Percentiles rank a stretch among this genome's conserved stretches.
Conservation (phyloP, 768 basidiomycete species). For the Boletus sensibilis region DNA sequence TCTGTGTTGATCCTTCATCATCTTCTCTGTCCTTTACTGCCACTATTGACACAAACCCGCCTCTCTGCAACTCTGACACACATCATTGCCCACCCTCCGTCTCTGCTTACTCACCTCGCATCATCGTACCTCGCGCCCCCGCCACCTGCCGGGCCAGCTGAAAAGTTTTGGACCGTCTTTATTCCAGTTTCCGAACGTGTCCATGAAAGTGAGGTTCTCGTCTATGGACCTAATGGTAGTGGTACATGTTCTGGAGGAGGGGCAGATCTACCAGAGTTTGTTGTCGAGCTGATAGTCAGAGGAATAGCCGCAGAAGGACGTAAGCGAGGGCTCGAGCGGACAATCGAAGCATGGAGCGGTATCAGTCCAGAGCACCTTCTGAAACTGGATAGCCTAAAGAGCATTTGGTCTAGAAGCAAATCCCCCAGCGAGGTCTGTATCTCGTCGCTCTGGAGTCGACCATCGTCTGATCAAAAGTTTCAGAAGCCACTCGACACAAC, state of each 20-base stretch:
- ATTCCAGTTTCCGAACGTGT: slow-evolving; percentile 62
- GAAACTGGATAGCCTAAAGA: slow-evolving; percentile 51
- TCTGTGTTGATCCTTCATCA: slow-evolving; percentile 64
- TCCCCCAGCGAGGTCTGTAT: slow-evolving; percentile 32
- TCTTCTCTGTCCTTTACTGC: slow-evolving; percentile 47
- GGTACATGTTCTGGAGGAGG: slow-evolving; percentile 41
- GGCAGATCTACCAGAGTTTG: slow-evolving; percentile 43
- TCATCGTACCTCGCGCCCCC: slow-evolving; percentile 70
- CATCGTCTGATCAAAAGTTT: slow-evolving; percentile 2
- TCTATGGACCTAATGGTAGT: slow-evolving; percentile 56
- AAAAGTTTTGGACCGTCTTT: slow-evolving; percentile 82
- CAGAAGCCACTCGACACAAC: slow-evolving; percentile 56
- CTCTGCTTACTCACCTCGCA: slow-evolving; percentile 66
- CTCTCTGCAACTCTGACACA: slow-evolving; percentile 68
- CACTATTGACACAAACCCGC: slow-evolving; percentile 55
- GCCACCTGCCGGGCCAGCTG: slow-evolving; percentile 55
- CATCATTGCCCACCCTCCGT: slow-evolving; percentile 66
- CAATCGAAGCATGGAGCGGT: slow-evolving; percentile 61
- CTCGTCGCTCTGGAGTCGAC: not conserved
- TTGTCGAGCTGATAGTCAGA: slow-evolving; percentile 61
- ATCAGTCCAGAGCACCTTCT: slow-evolving; percentile 45
- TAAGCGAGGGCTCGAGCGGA: slow-evolving; percentile 56
- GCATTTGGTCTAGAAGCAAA: slow-evolving; percentile 43
- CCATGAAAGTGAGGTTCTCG: slow-evolving; percentile 57
- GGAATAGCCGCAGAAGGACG: slow-evolving; percentile 43